Percentiles rank a stretch among this genome's conserved stretches.
phyloP scores from a whole-genome alignment of 108 stramenopile genomes.

The Skeletonema grethae region DNA sequence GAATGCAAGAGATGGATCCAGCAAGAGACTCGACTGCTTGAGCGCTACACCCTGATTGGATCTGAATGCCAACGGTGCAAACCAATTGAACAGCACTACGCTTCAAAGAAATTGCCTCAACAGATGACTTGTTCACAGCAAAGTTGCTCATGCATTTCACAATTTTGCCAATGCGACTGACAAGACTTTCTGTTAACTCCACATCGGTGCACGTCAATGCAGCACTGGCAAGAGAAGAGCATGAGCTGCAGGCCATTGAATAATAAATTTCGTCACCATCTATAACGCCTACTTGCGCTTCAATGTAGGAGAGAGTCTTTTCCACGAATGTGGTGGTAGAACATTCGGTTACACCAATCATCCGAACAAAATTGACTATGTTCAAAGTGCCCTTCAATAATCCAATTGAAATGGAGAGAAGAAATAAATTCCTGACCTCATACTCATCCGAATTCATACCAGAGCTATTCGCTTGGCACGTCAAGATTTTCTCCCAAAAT shows the following conservation, averaged over 20 bases:
- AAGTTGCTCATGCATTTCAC: not conserved
- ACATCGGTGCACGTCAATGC: not conserved
- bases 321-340: not conserved
- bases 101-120: constrained; percentile 9
- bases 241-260: not conserved
- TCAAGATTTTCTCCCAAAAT: constrained; percentile 21
- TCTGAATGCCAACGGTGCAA: constrained; percentile 18
- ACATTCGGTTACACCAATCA: not conserved
- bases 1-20: constrained; percentile 24
- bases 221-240: constrained; percentile 17
- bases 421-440: not conserved
- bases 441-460: not conserved
- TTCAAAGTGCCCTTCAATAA: not conserved
- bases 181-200: constrained; percentile 23
- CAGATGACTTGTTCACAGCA: constrained; percentile 3
- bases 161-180: constrained; percentile 10
- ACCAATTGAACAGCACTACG: constrained; percentile 9
- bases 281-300: not conserved
- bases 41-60: constrained; percentile 15
- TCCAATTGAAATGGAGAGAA: not conserved
- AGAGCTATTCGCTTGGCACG: not conserved
- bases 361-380: not conserved
- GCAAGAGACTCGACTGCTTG: constrained; percentile 10
- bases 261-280: not conserved
- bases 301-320: not conserved